Percentiles rank a stretch among this genome's conserved stretches.
Evolutionary conservation across 2,329 filamentous ascomycete species (phyloP).

Genomic region (Talaromyces marneffei): DNA sequence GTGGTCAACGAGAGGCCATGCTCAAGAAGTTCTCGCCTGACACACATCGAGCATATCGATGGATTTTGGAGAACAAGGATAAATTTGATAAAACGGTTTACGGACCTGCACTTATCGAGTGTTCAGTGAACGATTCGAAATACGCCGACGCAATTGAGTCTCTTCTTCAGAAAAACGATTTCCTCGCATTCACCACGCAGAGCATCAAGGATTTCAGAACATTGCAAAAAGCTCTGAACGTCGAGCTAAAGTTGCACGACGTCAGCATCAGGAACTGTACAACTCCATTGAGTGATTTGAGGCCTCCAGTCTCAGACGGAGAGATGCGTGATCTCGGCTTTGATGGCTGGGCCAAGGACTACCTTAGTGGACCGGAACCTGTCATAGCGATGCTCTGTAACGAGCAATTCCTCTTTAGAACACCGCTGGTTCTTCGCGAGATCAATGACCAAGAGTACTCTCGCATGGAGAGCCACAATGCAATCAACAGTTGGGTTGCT

Average conservation of each 20-base stretch:
- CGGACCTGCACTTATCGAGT: slow-evolving; percentile 73
- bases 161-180: slow-evolving; percentile 49
- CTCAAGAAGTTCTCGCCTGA: slow-evolving; percentile 59
- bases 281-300: slow-evolving; percentile 51
- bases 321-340: slow-evolving; percentile 59
- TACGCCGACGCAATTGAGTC: slow-evolving; percentile 60
- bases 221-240: slow-evolving; percentile 62
- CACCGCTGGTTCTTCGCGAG: slow-evolving; percentile 59
- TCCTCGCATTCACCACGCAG: slow-evolving; percentile 66
- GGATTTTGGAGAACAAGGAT: slow-evolving; percentile 67
- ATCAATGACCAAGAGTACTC: slow-evolving; percentile 64
- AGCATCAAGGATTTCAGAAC: slow-evolving; percentile 67
- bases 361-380: slow-evolving; percentile 69
- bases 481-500: slow-evolving; percentile 65
- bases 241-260: slow-evolving; percentile 60
- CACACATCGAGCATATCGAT: slow-evolving; percentile 67
- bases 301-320: slow-evolving; percentile 49
- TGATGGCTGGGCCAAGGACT: slow-evolving; percentile 74
- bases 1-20: slow-evolving; percentile 65
- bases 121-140: slow-evolving; percentile 66
- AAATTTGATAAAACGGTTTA: slow-evolving; percentile 71
- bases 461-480: slow-evolving; percentile 50
- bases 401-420: slow-evolving; percentile 61
- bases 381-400: slow-evolving; percentile 85
- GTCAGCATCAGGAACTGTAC: slow-evolving; percentile 64